phyloP scores from a whole-genome alignment of 768 basidiomycete genomes.

The Obba rivulosa region DNA sequence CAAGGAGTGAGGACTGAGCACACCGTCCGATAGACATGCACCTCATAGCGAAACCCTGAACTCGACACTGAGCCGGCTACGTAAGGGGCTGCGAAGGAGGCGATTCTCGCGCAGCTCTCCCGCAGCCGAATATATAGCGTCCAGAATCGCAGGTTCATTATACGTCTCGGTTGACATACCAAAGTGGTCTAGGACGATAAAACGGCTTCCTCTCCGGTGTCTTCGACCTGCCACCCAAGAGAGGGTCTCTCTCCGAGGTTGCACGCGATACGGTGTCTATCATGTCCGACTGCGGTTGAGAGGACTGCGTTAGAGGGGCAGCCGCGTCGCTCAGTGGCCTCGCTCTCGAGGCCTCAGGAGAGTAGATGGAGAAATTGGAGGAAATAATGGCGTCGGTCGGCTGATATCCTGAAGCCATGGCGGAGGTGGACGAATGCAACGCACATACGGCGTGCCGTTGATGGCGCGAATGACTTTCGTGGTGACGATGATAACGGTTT shows the following conservation, averaged over 20 bases:
- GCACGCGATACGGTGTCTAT: neutral
- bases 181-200: slow-evolving; percentile 45
- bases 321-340: slow-evolving; percentile 1
- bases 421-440: slow-evolving; percentile 3
- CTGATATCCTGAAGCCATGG: slow-evolving; percentile 13
- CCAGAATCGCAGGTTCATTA: too few species aligned
- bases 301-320: neutral
- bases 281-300: neutral
- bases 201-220: slow-evolving; percentile 36
- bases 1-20: neutral
- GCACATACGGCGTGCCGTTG: slow-evolving; percentile 2
- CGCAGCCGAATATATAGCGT: too few species aligned
- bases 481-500: too few species aligned
- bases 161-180: slow-evolving; percentile 29
- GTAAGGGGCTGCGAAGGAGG: too few species aligned
- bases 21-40: too few species aligned
- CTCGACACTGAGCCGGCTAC: too few species aligned
- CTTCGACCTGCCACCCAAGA: slow-evolving; percentile 19
- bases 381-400: slow-evolving; percentile 20
- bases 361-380: slow-evolving; percentile 19
- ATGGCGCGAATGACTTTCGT: too few species aligned
- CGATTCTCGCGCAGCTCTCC: too few species aligned
- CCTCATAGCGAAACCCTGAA: too few species aligned
- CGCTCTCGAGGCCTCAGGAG: slow-evolving; percentile 15
- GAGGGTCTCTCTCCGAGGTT: slow-evolving; percentile 24